These are phyloP conservation scores for Coprinopsis marcescibilis DNA, from an alignment of 768 basidiomycete genomes.

Conservation along the genomic window DNA sequence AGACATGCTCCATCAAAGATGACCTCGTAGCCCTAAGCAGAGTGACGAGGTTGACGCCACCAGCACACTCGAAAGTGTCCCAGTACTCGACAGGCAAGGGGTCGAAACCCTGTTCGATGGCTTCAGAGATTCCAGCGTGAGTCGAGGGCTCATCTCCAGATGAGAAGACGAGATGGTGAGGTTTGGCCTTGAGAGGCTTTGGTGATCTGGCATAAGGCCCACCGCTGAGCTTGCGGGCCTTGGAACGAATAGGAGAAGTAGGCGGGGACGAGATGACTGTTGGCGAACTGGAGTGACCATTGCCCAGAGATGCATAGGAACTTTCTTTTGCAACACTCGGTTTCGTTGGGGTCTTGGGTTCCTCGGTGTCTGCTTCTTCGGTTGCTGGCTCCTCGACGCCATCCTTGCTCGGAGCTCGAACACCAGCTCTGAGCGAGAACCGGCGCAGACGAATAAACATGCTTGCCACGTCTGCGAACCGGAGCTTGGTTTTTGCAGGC, in stretches of 20 bases:
- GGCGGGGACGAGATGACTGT: neutral
- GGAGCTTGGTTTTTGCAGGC: neutral
- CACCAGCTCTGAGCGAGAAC: neutral
- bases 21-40: slow-evolving; percentile 1
- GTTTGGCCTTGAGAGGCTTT: slow-evolving; percentile 2
- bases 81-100: neutral
- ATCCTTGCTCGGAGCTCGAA: neutral
- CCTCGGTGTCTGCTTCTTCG: neutral
- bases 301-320: neutral
- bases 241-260: neutral
- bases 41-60: slow-evolving; percentile 2
- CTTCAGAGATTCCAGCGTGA: neutral
- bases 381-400: neutral
- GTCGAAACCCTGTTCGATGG: neutral
- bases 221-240: neutral
- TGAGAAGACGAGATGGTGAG: slow-evolving; percentile 4
- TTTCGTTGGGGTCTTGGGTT: neutral
- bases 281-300: neutral
- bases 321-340: neutral
- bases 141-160: slow-evolving; percentile 1
- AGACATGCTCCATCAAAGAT: slow-evolving; percentile 4
- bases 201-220: neutral
- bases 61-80: slow-evolving; percentile 5
- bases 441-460: slow-evolving; percentile 7
- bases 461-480: slow-evolving; percentile 5